Evolutionary conservation across 2,329 filamentous ascomycete species (phyloP).

Genomic region (Fusarium fujikuroi): DNA sequence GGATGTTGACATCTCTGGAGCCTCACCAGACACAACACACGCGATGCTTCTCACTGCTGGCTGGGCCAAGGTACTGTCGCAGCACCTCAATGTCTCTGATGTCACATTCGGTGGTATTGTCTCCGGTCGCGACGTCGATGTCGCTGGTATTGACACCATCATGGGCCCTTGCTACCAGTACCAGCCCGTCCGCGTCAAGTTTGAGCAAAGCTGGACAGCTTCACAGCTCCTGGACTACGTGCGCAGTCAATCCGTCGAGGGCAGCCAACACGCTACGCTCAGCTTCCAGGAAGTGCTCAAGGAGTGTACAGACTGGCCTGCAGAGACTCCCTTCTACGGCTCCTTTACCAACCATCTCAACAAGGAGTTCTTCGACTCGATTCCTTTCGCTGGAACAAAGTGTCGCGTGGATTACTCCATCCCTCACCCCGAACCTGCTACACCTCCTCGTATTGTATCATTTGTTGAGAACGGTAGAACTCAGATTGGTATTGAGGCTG

Average conservation of each 20-base stretch:
- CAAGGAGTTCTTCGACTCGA: conserved; percentile 43
- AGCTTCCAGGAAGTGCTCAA: conserved; percentile 35
- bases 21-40: conserved; percentile 40
- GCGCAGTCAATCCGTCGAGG: conserved; percentile 38
- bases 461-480: conserved; percentile 40
- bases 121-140: conserved; percentile 40
- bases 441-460: conserved; percentile 42
- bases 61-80: conserved; percentile 43
- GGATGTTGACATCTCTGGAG: conserved; percentile 39
- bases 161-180: conserved; percentile 48
- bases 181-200: conserved; percentile 44
- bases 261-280: conserved; percentile 39
- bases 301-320: conserved; percentile 39
- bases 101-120: conserved; percentile 45
- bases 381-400: conserved; percentile 42
- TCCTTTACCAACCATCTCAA: conserved; percentile 47
- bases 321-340: conserved; percentile 31
- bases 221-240: conserved; percentile 37
- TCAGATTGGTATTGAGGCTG: conserved; percentile 43
- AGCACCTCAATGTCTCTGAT: conserved; percentile 32
- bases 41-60: conserved; percentile 44
- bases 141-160: conserved; percentile 37
- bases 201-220: conserved; percentile 38
- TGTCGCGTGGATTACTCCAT: conserved; percentile 45
- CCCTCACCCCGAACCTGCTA: conserved; percentile 40